Conservation (phyloP, 352 stramenopile species). For the Globisporangium emineosum region DNA sequence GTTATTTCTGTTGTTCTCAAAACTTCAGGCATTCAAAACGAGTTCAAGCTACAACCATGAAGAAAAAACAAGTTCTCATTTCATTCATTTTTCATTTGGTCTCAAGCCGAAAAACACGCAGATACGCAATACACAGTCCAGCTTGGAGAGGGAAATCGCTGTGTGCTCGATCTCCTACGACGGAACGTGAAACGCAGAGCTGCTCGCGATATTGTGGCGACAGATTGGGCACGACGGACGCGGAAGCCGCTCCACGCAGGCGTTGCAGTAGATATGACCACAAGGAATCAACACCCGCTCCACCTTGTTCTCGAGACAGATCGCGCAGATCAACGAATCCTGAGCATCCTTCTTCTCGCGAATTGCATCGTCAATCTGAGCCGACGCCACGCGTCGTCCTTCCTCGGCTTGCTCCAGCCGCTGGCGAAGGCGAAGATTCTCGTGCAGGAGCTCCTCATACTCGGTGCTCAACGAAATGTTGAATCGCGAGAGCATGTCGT, state of each 20-base stretch:
- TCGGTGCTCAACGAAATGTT: slow-evolving; percentile 67
- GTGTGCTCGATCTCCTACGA: slow-evolving; percentile 26
- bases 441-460: slow-evolving; percentile 61
- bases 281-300: slow-evolving; percentile 81
- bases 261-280: slow-evolving; percentile 77
- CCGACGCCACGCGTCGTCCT: slow-evolving; percentile 44
- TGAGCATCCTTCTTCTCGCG: slow-evolving; percentile 73
- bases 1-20: too few relatives aligned
- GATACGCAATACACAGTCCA: neutral
- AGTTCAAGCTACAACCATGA: too few relatives aligned
- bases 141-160: neutral
- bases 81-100: neutral
- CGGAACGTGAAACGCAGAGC: slow-evolving; percentile 65
- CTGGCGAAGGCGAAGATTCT: slow-evolving; percentile 62
- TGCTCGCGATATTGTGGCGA: slow-evolving; percentile 52
- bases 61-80: too few relatives aligned
- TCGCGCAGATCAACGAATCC: slow-evolving; percentile 72
- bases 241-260: slow-evolving; percentile 60
- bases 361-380: slow-evolving; percentile 65
- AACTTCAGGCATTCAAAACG: too few relatives aligned
- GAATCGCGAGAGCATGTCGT: slow-evolving; percentile 64
- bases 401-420: slow-evolving; percentile 64
- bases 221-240: slow-evolving; percentile 70
- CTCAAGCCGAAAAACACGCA: neutral
- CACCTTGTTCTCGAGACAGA: slow-evolving; percentile 81